A percentile compares a stretch with the other conserved stretches of the same genome.
These are phyloP conservation scores for Elsinoe batatas DNA, from an alignment of 2,329 filamentous ascomycete genomes.

Conservation along the genomic window DNA sequence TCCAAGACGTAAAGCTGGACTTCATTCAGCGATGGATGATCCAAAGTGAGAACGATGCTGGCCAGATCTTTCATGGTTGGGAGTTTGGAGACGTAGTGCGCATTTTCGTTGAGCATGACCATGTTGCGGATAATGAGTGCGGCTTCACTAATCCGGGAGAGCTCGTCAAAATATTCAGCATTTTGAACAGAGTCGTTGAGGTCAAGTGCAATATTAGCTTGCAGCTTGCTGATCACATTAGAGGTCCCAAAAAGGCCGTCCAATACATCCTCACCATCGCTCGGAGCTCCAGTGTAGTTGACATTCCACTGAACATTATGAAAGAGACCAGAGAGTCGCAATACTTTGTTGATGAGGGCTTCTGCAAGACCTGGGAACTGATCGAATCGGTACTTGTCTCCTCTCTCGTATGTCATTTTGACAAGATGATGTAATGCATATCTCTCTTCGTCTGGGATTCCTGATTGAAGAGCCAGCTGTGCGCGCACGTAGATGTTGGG, in stretches of 20 bases:
- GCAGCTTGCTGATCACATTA: slow-evolving; percentile 63
- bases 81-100: slow-evolving; percentile 66
- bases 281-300: slow-evolving; percentile 46
- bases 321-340: slow-evolving; percentile 69
- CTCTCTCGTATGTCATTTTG: slow-evolving; percentile 88
- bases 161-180: slow-evolving; percentile 56
- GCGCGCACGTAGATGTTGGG: slow-evolving; percentile 89
- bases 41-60: slow-evolving; percentile 71
- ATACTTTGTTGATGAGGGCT: slow-evolving; percentile 72
- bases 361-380: slow-evolving; percentile 83
- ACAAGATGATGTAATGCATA: slow-evolving; percentile 89
- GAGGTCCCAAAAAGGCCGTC: slow-evolving; percentile 59
- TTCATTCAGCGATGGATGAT: slow-evolving; percentile 65
- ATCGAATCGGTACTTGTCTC: slow-evolving; percentile 92
- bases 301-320: slow-evolving; percentile 76
- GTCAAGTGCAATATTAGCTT: slow-evolving; percentile 46
- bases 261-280: slow-evolving; percentile 48
- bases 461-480: slow-evolving; percentile 71
- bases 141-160: slow-evolving; percentile 76
- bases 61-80: slow-evolving; percentile 70
- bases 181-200: slow-evolving; percentile 62
- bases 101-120: slow-evolving; percentile 87
- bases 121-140: slow-evolving; percentile 87
- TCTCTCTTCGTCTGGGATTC: slow-evolving; percentile 71
- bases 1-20: slow-evolving; percentile 86